These are phyloP conservation scores for Phaffomyces thermotolerans DNA, from an alignment of 805 yeast species.

Conservation along the genomic window DNA sequence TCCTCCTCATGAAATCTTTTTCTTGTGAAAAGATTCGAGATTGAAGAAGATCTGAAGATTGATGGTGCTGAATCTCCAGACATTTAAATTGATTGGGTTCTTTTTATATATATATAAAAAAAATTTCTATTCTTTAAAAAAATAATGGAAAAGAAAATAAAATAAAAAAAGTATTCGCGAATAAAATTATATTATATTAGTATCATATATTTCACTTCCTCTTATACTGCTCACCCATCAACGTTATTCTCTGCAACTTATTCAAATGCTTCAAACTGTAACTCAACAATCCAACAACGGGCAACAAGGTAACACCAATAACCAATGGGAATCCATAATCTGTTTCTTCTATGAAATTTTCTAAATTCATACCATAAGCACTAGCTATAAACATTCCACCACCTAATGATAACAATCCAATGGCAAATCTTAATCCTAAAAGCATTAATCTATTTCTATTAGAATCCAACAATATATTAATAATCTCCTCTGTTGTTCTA, in stretches of 20 bases:
- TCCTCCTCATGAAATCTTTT: constrained; percentile 5
- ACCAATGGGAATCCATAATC: constrained; percentile 60
- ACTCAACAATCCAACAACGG: constrained; percentile 41
- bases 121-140: no score
- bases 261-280: constrained; percentile 51
- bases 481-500: constrained; percentile 89
- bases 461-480: constrained; percentile 86
- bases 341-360: constrained; percentile 83
- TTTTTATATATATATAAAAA: no score
- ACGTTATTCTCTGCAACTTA: constrained; percentile 65
- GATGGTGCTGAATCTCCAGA: neutral
- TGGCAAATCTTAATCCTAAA: constrained; percentile 73
- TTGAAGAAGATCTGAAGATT: constrained; percentile 6
- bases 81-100: neutral
- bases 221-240: constrained; percentile 38
- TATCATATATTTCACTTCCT: no score
- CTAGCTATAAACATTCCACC: constrained; percentile 77
- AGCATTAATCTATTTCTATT: constrained; percentile 91
- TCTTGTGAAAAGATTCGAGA: constrained; percentile 5
- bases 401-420: constrained; percentile 78
- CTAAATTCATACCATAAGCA: constrained; percentile 92
- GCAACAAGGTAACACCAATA: constrained; percentile 31
- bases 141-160: no score
- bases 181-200: no score
- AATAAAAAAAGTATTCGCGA: no score